Base-by-base conservation (phyloP, 2,329 filamentous ascomycete genomes). In the Colletotrichum siamense region DNA sequence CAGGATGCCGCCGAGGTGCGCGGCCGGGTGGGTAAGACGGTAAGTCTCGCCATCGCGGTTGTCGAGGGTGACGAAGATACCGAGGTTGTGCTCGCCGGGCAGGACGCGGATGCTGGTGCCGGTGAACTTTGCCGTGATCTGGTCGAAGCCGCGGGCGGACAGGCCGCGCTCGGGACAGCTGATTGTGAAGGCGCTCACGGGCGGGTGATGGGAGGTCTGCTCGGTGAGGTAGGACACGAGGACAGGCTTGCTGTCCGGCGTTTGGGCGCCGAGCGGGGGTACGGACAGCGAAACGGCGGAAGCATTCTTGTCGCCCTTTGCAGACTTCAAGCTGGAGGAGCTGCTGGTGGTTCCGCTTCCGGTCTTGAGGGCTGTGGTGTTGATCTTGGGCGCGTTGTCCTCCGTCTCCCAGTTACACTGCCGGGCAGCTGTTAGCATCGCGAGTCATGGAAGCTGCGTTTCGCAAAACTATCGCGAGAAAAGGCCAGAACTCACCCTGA, bases 121-220 rank as follows among this genome's bases (percentile, higher is more conserved):
- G 1, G 97, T 99, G 86, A 99, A 99, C 85, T 98, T 99, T 82
- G 97, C 97, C 80, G 95, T 96, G 81, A 99, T 93, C 87, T 99
- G 97, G 82, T 99, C 97, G 82, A 96, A 99, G 2, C 97, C 97
- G 75, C 94, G 91, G 18, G 97, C 97, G 49, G 92, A 92, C 79
- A 99, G 91, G 32, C 96, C 97, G 83, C 95, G 96, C 79, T 98
- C 95, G 1, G 96, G 96, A 82, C 97, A 99, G 82, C 96, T 94
- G 78, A 98, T 93, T 84, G 95, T 96, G 85, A 98, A 99, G 16
- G 97, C 97, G 80, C 96, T 99, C 79, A 99, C 96, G 12, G 97
- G 97, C 39, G 97, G 97, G 85, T 99, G 97, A 82, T 99, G 97
- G 9, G 96, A 98, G 10, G 97, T 99, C 87, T 99, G 97, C 86